phyloP scores from a whole-genome alignment of 2,329 filamentous ascomycete genomes.

The Ambrosiella beaveri region DNA sequence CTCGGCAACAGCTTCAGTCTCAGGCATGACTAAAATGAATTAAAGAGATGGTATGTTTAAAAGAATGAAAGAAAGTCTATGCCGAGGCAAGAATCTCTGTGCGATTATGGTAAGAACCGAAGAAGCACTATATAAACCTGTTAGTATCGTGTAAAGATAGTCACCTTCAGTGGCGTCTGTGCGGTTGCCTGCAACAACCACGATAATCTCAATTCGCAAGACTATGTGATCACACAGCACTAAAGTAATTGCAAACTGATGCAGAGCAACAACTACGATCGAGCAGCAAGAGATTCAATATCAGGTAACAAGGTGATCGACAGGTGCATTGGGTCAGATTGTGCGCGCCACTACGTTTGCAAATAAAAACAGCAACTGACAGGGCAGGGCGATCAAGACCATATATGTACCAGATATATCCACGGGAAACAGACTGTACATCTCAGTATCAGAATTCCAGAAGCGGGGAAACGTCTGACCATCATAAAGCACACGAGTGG shows the following conservation, averaged over 20 bases:
- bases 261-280: neutral
- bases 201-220: neutral
- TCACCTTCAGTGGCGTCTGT: too few species aligned
- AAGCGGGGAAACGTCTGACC: neutral
- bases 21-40: slow-evolving; percentile 24
- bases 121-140: neutral
- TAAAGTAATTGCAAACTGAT: neutral
- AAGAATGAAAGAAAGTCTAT: slow-evolving; percentile 1
- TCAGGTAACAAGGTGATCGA: neutral
- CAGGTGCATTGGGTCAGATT: neutral
- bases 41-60: slow-evolving; percentile 1
- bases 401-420: neutral
- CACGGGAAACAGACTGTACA: neutral
- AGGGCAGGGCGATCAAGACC: neutral
- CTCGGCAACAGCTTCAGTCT: slow-evolving; percentile 29
- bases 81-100: neutral
- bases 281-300: too few species aligned
- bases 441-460: neutral
- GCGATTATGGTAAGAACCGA: neutral
- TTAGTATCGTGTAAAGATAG: too few species aligned
- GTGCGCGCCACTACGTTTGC: neutral
- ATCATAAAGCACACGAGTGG: neutral
- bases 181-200: too few species aligned
- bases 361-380: neutral
- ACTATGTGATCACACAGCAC: neutral